Conservation (phyloP, 441 rosid genomes). For the Eugenia klotzschiana region DNA sequence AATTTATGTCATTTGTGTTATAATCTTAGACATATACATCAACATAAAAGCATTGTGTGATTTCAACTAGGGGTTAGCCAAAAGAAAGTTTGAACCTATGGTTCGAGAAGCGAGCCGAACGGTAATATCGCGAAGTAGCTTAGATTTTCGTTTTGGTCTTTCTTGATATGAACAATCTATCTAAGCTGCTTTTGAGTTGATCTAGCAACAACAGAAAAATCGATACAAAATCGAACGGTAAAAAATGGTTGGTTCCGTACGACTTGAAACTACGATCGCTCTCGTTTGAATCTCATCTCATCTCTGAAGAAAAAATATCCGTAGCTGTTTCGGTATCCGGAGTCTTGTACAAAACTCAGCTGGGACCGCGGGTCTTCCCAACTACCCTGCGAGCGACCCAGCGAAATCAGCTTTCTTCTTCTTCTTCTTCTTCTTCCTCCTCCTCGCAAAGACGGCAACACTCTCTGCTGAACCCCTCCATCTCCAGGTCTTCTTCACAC, state of each 20-base stretch:
- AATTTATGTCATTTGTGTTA: no score
- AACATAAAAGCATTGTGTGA: neutral
- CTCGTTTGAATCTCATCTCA: no score
- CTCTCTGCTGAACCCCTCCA: neutral
- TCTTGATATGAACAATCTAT: neutral
- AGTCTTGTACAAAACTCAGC: neutral
- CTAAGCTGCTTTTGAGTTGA: neutral
- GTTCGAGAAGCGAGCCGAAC: neutral
- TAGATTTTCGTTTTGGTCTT: neutral
- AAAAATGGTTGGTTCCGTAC: neutral
- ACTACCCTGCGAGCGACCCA: neutral
- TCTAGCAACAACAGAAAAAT: neutral
- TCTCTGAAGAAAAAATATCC: neutral
- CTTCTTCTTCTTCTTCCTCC: neutral
- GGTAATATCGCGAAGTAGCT: neutral
- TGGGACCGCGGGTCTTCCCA: neutral
- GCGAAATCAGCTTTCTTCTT: neutral
- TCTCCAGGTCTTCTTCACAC: neutral
- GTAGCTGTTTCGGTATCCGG: neutral
- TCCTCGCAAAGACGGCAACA: neutral
- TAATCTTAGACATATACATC: neutral
- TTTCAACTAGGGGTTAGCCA: neutral
- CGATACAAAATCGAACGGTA: neutral
- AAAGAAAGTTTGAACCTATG: neutral
- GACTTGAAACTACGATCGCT: neutral